Base-by-base conservation (phyloP, 2,329 filamentous ascomycete species). In the Tolypocladium amazonense region DNA sequence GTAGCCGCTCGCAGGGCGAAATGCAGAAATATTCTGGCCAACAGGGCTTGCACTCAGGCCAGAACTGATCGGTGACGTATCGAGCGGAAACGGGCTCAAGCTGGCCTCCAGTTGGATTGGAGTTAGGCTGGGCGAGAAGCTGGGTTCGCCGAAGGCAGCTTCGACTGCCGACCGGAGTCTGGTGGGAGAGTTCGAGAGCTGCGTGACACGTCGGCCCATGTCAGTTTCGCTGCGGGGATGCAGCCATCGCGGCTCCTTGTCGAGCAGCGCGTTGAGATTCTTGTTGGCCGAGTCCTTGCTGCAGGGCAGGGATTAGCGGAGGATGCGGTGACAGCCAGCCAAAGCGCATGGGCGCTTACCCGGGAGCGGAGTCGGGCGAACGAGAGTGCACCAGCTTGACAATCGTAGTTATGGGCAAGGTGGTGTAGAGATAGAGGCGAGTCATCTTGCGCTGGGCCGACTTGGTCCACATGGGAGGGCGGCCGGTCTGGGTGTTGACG, bases 211-310 rank as follows among this genome's bases (percentile, higher is more conserved):
- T 38, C 76, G 75, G 53, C 72, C 72, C 77, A 83, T 82, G 57
- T 85, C 81, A 23, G 76, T 73, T 14, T 77, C 72, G 41, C 73
- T 76, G 61, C 76, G 77, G 1, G 82, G 81, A 25, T 81, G 78
- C 56, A 85, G 73, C 76, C 82, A 84, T 67, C 82, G 76, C 37
- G 82, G 80, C 43, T 86, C 80, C 62, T 85, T 82, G 63, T 83
- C 82, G 38, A 85, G 76, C 62, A 83, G 77, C 9, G 74, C 72
- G 58, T 81, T 80, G 63, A 85, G 77, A 27, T 79, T 82, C 71
- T 85, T 85, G 66, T 82, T 81, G 39, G 79, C 81, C 35, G 82
- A 84, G 64, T 84, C 82, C 53, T 59, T 30, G 54, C 55, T 39
- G 55, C 35, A 60, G 18, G 27, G 35, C 58, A 37, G 7, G 52